Evolutionary conservation across 1,139 yeast genomes (phyloP).

Genomic region (Meyerozyma smithsonii): DNA sequence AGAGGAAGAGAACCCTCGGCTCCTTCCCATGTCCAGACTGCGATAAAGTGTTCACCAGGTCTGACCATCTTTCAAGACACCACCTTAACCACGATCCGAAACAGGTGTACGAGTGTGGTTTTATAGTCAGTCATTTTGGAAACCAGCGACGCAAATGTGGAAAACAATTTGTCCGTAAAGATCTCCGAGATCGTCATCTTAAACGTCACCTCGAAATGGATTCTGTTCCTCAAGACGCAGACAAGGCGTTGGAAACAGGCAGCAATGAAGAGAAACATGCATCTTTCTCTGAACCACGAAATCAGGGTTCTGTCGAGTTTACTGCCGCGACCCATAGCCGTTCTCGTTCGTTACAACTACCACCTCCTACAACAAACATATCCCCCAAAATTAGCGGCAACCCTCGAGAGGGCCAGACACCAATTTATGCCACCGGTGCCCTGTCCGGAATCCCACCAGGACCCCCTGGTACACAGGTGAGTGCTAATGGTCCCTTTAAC

Average conservation of each 20-base stretch:
- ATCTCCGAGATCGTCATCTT: conserved; percentile 46
- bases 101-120: conserved; percentile 30
- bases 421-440: no score
- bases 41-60: conserved; percentile 36
- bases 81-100: conserved; percentile 39
- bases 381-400: no score
- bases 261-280: not conserved
- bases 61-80: conserved; percentile 42
- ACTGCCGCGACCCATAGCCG: no score
- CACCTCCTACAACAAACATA: no score
- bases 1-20: conserved; percentile 15
- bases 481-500: no score
- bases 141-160: conserved; percentile 26
- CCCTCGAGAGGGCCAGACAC: no score
- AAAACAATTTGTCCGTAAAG: conserved; percentile 44
- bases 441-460: no score
- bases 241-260: not conserved
- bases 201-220: conserved; percentile 37
- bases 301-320: no score
- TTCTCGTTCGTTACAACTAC: no score
- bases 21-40: conserved; percentile 22
- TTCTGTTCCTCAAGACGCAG: not conserved
- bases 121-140: conserved; percentile 19
- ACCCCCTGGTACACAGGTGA: no score
- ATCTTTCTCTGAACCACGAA: no score